Conservation (phyloP, 371 early-diverging fungal genomes). For the Mortierella sp. region DNA sequence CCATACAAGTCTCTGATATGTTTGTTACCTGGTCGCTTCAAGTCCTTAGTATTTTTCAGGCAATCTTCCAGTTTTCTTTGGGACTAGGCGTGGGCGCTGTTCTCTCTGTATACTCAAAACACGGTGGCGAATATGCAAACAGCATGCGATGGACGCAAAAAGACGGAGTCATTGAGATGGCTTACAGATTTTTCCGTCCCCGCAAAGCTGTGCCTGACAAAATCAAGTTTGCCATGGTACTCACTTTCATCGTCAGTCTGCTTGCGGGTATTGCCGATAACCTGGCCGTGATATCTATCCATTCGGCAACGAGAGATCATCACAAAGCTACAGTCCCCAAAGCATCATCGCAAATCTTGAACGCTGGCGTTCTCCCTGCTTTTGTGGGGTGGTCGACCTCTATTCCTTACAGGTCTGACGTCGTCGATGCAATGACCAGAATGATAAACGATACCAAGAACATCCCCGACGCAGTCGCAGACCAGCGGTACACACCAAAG, state of each 20-base stretch:
- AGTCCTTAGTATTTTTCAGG: too few relatives aligned
- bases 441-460: slow-evolving; percentile 13
- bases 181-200: neutral
- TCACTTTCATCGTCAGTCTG: slow-evolving; percentile 5
- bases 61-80: slow-evolving; percentile 12
- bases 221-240: neutral
- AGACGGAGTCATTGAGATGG: slow-evolving; percentile 19
- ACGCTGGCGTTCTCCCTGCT: too few relatives aligned
- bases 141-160: slow-evolving; percentile 23
- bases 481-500: slow-evolving; percentile 10
- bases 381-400: neutral
- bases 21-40: too few relatives aligned
- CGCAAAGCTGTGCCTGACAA: neutral
- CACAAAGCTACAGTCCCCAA: too few relatives aligned
- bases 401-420: neutral
- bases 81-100: slow-evolving; percentile 1
- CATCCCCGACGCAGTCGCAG: slow-evolving; percentile 11
- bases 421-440: neutral
- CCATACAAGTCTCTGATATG: too few relatives aligned
- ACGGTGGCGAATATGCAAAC: slow-evolving; percentile 18
- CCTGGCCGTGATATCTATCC: slow-evolving; percentile 1
- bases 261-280: slow-evolving; percentile 4
- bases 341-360: too few relatives aligned
- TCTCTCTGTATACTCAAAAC: slow-evolving; percentile 21
- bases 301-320: neutral